A percentile compares a stretch with the other conserved stretches of the same genome.
Evolutionary conservation across 2,329 filamentous ascomycete species (phyloP).

Genomic region (Drechslera avenae): DNA sequence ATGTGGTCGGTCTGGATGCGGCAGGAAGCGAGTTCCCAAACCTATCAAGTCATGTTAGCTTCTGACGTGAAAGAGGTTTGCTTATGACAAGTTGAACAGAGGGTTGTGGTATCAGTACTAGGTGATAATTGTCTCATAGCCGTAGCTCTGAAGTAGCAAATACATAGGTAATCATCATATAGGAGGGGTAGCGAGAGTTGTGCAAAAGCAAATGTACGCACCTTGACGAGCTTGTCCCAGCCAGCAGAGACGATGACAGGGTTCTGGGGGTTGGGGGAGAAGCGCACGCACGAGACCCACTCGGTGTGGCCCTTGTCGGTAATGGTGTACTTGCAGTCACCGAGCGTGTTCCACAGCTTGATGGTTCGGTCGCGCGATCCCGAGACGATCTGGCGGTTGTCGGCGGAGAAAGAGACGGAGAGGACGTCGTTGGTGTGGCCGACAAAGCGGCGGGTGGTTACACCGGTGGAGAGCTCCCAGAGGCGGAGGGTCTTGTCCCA

Average conservation of each 20-base stretch:
- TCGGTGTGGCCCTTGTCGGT: slow-evolving; percentile 99
- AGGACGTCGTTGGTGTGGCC: slow-evolving; percentile 99
- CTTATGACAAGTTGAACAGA: slow-evolving; percentile 1
- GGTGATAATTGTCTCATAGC: slow-evolving; percentile 99
- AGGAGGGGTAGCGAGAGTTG: slow-evolving; percentile 24
- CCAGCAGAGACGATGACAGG: slow-evolving; percentile 97
- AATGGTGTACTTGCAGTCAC: slow-evolving; percentile 99
- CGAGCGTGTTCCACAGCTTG: slow-evolving; percentile 99
- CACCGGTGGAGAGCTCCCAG: slow-evolving; percentile 97
- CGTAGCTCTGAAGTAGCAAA: slow-evolving; percentile 99
- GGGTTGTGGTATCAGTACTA: slow-evolving; percentile 68
- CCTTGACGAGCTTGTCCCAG: slow-evolving; percentile 99
- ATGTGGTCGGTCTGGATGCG: slow-evolving; percentile 99
- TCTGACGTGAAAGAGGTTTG: slow-evolving; percentile 4
- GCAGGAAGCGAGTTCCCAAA: slow-evolving; percentile 99
- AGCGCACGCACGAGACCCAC: slow-evolving; percentile 99
- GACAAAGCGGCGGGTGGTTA: slow-evolving; percentile 96
- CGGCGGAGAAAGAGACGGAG: slow-evolving; percentile 99
- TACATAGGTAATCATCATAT: slow-evolving; percentile 96
- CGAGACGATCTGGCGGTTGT: slow-evolving; percentile 99
- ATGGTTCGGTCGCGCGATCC: slow-evolving; percentile 97
- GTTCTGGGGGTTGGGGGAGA: slow-evolving; percentile 99
- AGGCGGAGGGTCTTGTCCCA: slow-evolving; percentile 99
- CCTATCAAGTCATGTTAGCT: slow-evolving; percentile 61
- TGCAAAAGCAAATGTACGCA: slow-evolving; percentile 59